Evolutionary conservation across 768 basidiomycete genomes (phyloP).

Genomic region (Trametes coccinea): DNA sequence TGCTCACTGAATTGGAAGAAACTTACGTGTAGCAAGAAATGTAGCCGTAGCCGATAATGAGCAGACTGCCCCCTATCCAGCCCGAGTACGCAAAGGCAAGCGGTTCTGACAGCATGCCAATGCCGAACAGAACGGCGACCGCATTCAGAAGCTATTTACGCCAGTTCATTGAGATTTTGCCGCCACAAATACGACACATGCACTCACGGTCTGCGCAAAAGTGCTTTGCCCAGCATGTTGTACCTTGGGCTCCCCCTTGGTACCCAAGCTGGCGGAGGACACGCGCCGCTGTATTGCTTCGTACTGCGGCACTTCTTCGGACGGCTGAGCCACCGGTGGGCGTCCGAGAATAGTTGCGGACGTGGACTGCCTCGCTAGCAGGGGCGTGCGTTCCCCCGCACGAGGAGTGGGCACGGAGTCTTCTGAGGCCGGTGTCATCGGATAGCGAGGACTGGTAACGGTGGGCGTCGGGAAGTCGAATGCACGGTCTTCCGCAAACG

Average conservation of each 20-base stretch:
- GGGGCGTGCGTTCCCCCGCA: conserved; percentile 27
- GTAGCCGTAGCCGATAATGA: conserved; percentile 76
- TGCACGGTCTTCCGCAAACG: conserved; percentile 11
- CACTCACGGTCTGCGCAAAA: conserved; percentile 68
- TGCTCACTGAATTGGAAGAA: not conserved
- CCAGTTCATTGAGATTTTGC: not conserved
- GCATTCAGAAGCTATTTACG: conserved; percentile 79
- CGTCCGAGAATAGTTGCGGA: conserved; percentile 15
- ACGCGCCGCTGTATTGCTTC: conserved; percentile 8
- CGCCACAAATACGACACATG: not conserved
- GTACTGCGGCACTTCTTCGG: conserved; percentile 9
- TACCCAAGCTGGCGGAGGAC: conserved; percentile 8
- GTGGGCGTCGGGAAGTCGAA: conserved; percentile 15
- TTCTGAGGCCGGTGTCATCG: not conserved
- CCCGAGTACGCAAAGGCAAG: conserved; percentile 91
- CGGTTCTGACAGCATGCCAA: conserved; percentile 88
- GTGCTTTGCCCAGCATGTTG: conserved; percentile 60
- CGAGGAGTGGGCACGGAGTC: conserved; percentile 9
- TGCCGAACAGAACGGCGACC: conserved; percentile 81
- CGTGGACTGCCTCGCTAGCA: conserved; percentile 18
- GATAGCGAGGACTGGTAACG: conserved; percentile 2
- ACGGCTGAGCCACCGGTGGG: not conserved
- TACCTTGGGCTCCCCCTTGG: conserved; percentile 6
- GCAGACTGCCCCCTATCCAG: conserved; percentile 74
- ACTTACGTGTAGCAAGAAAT: conserved; percentile 89